These are phyloP conservation scores for Silene noctiflora DNA, from an alignment of 179 eudicot genomes.

Conservation along the genomic window DNA sequence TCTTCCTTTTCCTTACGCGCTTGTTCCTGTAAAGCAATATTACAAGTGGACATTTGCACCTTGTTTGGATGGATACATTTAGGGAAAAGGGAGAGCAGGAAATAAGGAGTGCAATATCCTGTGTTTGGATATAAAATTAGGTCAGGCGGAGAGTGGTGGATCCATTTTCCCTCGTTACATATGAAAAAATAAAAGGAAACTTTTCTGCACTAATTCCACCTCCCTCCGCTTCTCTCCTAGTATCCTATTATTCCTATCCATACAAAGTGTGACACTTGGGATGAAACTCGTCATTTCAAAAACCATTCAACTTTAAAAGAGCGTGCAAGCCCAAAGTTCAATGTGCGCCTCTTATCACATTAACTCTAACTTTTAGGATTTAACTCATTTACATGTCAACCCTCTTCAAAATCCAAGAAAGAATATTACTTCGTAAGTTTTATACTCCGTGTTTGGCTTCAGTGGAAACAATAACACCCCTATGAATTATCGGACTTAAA, in stretches of 20 bases:
- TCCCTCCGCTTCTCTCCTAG: background rate
- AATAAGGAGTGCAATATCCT: background rate
- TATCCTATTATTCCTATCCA: background rate
- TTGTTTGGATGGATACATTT: background rate
- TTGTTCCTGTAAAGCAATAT: constrained; percentile 48
- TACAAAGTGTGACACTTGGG: too few species aligned
- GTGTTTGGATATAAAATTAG: background rate
- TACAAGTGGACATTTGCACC: background rate
- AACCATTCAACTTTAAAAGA: too few species aligned
- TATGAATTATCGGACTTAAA: background rate
- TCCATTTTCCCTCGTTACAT: background rate
- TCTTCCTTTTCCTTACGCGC: constrained; percentile 73
- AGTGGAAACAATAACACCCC: background rate
- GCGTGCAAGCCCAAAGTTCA: too few species aligned
- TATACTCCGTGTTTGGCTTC: too few species aligned
- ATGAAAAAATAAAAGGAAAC: too few species aligned
- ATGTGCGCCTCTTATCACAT: too few species aligned
- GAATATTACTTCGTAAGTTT: too few species aligned
- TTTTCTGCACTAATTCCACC: background rate
- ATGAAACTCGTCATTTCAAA: too few species aligned
- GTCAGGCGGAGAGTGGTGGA: background rate
- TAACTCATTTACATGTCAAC: too few species aligned
- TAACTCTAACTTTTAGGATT: too few species aligned
- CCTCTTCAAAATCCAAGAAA: too few species aligned
- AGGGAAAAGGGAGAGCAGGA: background rate